Conservation (phyloP, 805 yeast species). For the Tetrapisispora namnaoensis region DNA sequence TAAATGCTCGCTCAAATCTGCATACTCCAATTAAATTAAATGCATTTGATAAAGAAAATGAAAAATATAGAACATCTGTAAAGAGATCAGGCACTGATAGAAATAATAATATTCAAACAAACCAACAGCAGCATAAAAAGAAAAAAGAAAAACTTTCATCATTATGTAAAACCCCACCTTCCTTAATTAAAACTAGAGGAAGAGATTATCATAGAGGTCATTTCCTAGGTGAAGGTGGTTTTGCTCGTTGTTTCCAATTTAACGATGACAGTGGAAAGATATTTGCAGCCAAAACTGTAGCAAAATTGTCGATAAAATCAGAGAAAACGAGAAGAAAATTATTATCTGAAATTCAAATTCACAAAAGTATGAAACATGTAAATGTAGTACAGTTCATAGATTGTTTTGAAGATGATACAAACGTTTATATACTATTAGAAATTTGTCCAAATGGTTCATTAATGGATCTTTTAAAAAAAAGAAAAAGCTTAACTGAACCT, state of each 20-base stretch:
- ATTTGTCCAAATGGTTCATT: constrained; percentile 89
- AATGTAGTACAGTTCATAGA: constrained; percentile 87
- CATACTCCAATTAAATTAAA: constrained; percentile 25
- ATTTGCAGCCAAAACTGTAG: constrained; percentile 94
- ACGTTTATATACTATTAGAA: constrained; percentile 85
- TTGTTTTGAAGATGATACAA: constrained; percentile 91
- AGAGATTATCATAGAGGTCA: constrained; percentile 82
- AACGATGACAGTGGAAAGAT: constrained; percentile 77
- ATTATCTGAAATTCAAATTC: constrained; percentile 87
- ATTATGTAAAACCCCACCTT: constrained; percentile 91
- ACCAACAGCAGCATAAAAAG: constrained; percentile 38
- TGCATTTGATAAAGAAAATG: constrained; percentile 4
- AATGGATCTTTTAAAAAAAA: constrained; percentile 77
- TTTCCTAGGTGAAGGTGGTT: constrained; percentile 94
- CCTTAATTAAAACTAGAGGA: constrained; percentile 81
- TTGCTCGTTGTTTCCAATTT: constrained; percentile 97
- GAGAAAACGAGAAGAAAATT: constrained; percentile 78
- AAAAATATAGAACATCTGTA: constrained; percentile 5
- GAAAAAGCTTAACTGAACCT: constrained; percentile 75
- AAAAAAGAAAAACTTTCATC: constrained; percentile 83
- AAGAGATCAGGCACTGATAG: constrained; percentile 10
- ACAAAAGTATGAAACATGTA: constrained; percentile 77
- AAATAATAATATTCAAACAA: constrained; percentile 8
- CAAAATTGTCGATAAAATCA: constrained; percentile 81
- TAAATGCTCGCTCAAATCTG: constrained; percentile 24